Conservation (phyloP, 2,329 filamentous ascomycete genomes). For the Periconia macrospinosa region DNA sequence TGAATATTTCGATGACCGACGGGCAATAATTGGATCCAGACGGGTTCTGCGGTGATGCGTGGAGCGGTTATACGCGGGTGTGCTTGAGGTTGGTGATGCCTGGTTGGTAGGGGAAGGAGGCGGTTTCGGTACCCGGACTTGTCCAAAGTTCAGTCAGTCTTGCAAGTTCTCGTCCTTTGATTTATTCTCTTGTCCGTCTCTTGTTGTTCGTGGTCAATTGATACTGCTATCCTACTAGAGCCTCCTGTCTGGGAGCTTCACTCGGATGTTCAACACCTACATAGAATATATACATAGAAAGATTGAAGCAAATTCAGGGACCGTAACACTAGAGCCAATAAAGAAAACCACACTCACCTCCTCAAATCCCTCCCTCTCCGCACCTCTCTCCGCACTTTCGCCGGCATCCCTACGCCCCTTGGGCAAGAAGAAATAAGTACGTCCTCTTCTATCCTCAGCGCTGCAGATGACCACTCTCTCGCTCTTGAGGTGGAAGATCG, state of each 20-base stretch:
- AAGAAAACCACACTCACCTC: slow-evolving; percentile 36
- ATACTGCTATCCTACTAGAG: neutral
- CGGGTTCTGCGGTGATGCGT: slow-evolving; percentile 45
- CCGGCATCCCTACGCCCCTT: slow-evolving; percentile 53
- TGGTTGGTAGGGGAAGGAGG: slow-evolving; percentile 49
- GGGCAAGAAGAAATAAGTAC: slow-evolving; percentile 51
- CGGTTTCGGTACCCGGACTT: slow-evolving; percentile 53
- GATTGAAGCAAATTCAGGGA: too few species aligned
- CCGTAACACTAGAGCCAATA: neutral
- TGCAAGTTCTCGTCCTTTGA: neutral
- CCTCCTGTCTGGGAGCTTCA: too few species aligned
- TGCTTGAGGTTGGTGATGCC: slow-evolving; percentile 48
- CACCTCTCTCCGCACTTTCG: slow-evolving; percentile 47
- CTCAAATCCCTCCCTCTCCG: slow-evolving; percentile 54
- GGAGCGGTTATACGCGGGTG: slow-evolving; percentile 28
- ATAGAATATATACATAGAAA: too few species aligned
- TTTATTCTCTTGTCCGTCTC: neutral
- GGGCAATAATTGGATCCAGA: slow-evolving; percentile 51
- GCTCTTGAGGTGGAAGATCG: slow-evolving; percentile 54
- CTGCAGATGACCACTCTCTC: slow-evolving; percentile 53
- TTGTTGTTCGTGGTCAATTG: neutral
- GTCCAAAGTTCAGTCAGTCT: neutral
- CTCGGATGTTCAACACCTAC: too few species aligned
- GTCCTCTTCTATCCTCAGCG: slow-evolving; percentile 37
- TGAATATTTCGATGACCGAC: slow-evolving; percentile 34